Evolutionary conservation across 768 basidiomycete species (phyloP).

Genomic region (Lactifluus volemus): DNA sequence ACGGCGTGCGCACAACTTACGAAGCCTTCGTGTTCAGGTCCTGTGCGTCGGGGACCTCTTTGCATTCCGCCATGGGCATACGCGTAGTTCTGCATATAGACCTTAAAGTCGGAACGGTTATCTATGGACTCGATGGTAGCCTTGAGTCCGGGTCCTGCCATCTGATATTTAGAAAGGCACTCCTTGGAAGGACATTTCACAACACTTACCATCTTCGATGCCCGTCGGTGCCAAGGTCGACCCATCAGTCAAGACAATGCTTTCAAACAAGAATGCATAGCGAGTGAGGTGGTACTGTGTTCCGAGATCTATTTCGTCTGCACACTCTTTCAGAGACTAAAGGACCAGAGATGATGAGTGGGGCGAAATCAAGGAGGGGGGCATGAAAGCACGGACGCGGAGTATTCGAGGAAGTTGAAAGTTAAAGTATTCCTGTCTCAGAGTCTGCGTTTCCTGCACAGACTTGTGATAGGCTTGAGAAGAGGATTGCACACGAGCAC

Average conservation of each 20-base stretch:
- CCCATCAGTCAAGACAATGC: slow-evolving; percentile 82
- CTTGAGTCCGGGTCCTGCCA: slow-evolving; percentile 64
- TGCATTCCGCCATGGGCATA: slow-evolving; percentile 67
- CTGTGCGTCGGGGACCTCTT: slow-evolving; percentile 79
- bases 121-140: slow-evolving; percentile 86
- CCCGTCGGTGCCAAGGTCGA: slow-evolving; percentile 62
- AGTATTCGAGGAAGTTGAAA: slow-evolving; percentile 91
- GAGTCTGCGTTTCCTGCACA: slow-evolving; percentile 78
- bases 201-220: slow-evolving; percentile 51
- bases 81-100: slow-evolving; percentile 95
- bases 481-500: slow-evolving; percentile 72
- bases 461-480: slow-evolving; percentile 89
- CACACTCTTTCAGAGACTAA: slow-evolving; percentile 86
- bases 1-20: slow-evolving; percentile 43
- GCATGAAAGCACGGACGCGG: slow-evolving; percentile 50
- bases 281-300: slow-evolving; percentile 94
- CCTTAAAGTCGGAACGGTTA: slow-evolving; percentile 90
- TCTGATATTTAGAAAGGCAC: neutral
- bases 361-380: neutral
- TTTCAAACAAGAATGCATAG: slow-evolving; percentile 93
- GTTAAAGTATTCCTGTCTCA: slow-evolving; percentile 97
- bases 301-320: slow-evolving; percentile 95
- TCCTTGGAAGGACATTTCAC: neutral
- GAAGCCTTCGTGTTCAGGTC: slow-evolving; percentile 87
- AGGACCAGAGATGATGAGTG: neutral